These are phyloP conservation scores for Dactylellina parvicollis DNA, from an alignment of 2,329 filamentous ascomycete species.

Conservation along the genomic window DNA sequence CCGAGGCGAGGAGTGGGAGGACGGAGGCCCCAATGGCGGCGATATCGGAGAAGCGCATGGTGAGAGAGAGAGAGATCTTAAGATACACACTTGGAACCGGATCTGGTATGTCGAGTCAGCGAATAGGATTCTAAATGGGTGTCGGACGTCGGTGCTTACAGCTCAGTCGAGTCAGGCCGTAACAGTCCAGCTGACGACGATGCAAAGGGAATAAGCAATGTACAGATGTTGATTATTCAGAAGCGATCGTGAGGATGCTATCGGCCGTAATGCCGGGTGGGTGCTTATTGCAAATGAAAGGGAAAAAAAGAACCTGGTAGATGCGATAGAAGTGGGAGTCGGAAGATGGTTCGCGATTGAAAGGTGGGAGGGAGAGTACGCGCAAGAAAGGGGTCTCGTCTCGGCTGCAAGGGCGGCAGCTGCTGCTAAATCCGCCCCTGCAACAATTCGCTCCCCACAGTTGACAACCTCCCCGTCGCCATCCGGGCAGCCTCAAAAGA, in stretches of 20 bases:
- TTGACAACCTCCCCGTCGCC: neutral
- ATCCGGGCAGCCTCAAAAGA: neutral
- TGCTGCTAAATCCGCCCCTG: neutral
- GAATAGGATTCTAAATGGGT: neutral
- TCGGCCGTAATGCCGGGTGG: neutral
- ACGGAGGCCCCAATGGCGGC: conserved; percentile 20
- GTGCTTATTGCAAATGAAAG: neutral
- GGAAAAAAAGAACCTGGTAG: neutral
- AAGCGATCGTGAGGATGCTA: conserved; percentile 36
- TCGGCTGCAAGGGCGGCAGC: conserved; percentile 22
- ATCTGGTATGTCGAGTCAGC: neutral
- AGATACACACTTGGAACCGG: neutral
- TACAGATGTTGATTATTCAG: conserved; percentile 37
- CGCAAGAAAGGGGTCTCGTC: conserved; percentile 47
- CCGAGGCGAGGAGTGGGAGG: conserved; percentile 31
- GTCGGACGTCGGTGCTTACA: conserved; percentile 3
- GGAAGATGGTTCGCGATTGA: conserved; percentile 10
- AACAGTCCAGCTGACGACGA: conserved; percentile 51
- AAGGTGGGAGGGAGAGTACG: conserved; percentile 15
- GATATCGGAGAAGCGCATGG: conserved; percentile 38
- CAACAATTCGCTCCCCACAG: neutral
- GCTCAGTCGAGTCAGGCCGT: conserved; percentile 5
- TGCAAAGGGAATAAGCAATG: conserved; percentile 7
- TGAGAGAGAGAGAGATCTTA: neutral
- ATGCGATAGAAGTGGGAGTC: neutral